These are phyloP conservation scores for Triglochin maritima DNA, from an alignment of 106 monocot genomes.

Conservation along the genomic window DNA sequence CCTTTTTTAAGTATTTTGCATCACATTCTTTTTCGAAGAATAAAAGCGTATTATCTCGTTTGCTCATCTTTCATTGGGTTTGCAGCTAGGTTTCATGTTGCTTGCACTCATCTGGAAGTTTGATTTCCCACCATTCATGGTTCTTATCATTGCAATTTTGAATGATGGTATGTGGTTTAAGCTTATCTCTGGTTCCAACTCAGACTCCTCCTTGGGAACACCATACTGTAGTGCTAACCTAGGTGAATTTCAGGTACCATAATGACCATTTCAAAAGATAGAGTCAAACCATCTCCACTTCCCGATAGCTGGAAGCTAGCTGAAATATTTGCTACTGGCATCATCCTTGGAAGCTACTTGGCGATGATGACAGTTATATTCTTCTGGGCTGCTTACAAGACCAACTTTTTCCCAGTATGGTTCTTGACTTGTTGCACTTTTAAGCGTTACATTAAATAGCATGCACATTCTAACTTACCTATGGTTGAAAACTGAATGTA, in stretches of 20 bases:
- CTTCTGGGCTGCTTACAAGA: conserved; percentile 91
- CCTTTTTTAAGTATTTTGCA: too few relatives aligned
- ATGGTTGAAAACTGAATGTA: too few relatives aligned
- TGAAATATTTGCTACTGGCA: conserved; percentile 83
- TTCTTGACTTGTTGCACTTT: neutral
- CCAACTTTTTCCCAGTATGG: conserved; percentile 80
- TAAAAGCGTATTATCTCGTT: neutral
- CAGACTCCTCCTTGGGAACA: too few relatives aligned
- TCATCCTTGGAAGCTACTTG: conserved; percentile 72
- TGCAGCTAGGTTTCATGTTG: conserved; percentile 87
- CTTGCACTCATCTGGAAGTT: conserved; percentile 88
- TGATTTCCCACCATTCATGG: conserved; percentile 96
- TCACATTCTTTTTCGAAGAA: too few relatives aligned
- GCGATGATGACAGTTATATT: conserved; percentile 97
- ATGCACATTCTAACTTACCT: too few relatives aligned
- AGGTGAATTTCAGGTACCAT: conserved; percentile 47
- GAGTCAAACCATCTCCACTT: conserved; percentile 85
- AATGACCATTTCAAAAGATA: conserved; percentile 95
- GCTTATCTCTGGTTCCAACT: neutral
- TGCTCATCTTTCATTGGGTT: neutral
- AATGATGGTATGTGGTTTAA: conserved; percentile 55
- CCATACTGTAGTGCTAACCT: neutral
- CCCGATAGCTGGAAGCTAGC: conserved; percentile 93
- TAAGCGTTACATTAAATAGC: too few relatives aligned
- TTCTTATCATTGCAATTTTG: conserved; percentile 89